These are phyloP conservation scores for Rubia yunnanensis DNA, from an alignment of 257 asterid species.

Conservation along the genomic window DNA sequence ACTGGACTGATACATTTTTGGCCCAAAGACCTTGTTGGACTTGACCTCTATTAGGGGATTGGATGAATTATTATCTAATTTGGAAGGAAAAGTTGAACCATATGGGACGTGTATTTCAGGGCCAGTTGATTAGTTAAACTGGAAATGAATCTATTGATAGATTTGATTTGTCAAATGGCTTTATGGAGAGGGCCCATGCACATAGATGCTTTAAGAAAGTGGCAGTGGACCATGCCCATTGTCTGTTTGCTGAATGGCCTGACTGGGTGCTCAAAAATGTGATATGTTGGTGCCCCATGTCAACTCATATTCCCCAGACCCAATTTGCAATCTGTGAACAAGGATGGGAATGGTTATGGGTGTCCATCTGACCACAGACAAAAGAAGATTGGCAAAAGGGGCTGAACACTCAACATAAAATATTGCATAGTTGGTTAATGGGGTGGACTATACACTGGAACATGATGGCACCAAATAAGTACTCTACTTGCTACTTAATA, in stretches of 20 bases:
- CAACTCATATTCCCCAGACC: conserved; percentile 7
- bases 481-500: conserved; percentile 7
- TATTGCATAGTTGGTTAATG: neutral
- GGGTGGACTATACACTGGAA: conserved; percentile 1
- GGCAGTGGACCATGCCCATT: conserved; percentile 34
- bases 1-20: too few species aligned
- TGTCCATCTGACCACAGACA: conserved; percentile 25
- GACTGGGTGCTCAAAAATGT: conserved; percentile 24
- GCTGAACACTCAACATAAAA: conserved; percentile 11
- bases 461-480: neutral
- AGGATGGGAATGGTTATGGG: conserved; percentile 43
- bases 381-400: conserved; percentile 3
- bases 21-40: too few species aligned
- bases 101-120: neutral
- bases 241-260: conserved; percentile 21
- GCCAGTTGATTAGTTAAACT: conserved; percentile 3
- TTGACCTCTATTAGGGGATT: too few species aligned
- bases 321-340: conserved; percentile 15
- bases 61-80: too few species aligned
- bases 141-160: conserved; percentile 9
- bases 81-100: too few species aligned
- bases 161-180: conserved; percentile 7
- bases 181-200: conserved; percentile 7
- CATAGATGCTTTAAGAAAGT: conserved; percentile 14
- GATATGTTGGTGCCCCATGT: conserved; percentile 27